Evolutionary conservation across 192 early-diverging fungal genomes (phyloP), one percentile per base, ranked within the genome.

Genomic region (Coemansia sp.): DNA sequence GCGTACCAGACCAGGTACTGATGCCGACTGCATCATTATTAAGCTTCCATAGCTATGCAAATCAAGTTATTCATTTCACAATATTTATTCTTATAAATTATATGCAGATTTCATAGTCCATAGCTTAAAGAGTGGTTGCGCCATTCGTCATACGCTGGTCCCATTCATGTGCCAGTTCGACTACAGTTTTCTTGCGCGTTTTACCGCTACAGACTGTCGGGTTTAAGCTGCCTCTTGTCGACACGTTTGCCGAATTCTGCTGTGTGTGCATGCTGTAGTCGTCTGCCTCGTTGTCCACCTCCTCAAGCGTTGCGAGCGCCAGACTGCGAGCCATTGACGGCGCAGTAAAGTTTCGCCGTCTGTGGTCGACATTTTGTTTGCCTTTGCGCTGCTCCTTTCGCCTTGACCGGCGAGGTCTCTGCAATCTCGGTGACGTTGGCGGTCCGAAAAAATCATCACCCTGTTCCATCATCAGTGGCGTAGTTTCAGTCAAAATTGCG

Each of bases 21-120:
- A 96, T 69, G 82, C 87, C 59, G 94, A 96, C 73, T 86, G 88
- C 57, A 78, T 81, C 13, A 73, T 81, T 13, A 38, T 81, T n/a
- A 76, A 72, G 38, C 54, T 81, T 30, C 27, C 27, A 13, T 71
- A 66, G 57, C 15, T 13, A 10, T 13, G 4, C 17, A 42, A n/a
- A 51, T 43, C 44, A 54, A 45, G 9, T 17, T 23, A 13, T 23
- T 48, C 23, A 9, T 48, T 17, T 42, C 17, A 9, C 17, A 42
- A 19, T 45, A 45, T 45, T 9, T 45, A 17, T n/a, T 1, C 43
- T 18, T 30, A 30, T 30, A 30, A 5, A 43, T 43, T 43, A 43
- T 8, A 43, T 9, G 27, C 27, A 7, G 27, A 2, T 30, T 30
- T 2, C 27, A 30, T 30, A 7, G 27, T 30, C 27, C 43, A 25